Evolutionary conservation across 768 basidiomycete genomes (phyloP), one percentile per base, ranked within the genome.

Genomic region (Mycena filopes): DNA sequence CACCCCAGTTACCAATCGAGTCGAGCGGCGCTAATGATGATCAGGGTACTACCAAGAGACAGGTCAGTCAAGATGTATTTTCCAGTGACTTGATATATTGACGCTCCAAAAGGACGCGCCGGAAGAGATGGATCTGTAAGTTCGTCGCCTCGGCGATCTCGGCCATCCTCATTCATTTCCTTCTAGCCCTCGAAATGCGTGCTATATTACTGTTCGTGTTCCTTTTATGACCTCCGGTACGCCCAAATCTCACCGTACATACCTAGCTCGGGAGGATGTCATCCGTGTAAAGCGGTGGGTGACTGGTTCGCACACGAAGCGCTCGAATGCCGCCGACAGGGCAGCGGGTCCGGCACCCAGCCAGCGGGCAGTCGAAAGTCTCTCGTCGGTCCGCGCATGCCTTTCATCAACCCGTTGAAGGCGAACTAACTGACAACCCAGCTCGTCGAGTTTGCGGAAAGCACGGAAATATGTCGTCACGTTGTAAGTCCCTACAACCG

Each of bases 41-140:
- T 16, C 55, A 93, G 93, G 92, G 0, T 95, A 89, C 74, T 95
- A 95, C 74, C 94, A 95, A 74, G 94, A 95, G 76, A 94, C 93
- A 67, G 92, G 91, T 89, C 69, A 25, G 81, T 64, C 25, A 26
- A n/a, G 26, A 51, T 4, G 66, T 26, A 4, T 38, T 38, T 42
- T 7, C n/a, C 16, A n/a, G 15, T n/a, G 20, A 12, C 28, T 4
- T n/a, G 18, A 12, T 29, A 13, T 1, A 21, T 29, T 55, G 53
- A 13, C 53, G n/a, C 47, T 45, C 28, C 13, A 21, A 42, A 49
- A 91, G 92, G 93, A 46, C 84, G 93, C 53, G 93, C 91, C 60
- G 94, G 93, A 28, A 84, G 94, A 55, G 92, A 95, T 72, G 91
- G 91, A 33, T 73, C 77, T 65, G 93, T 92, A 68, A 70, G 86